phyloP scores from a whole-genome alignment of 345 rosid species.

The Gossypium bickii region DNA sequence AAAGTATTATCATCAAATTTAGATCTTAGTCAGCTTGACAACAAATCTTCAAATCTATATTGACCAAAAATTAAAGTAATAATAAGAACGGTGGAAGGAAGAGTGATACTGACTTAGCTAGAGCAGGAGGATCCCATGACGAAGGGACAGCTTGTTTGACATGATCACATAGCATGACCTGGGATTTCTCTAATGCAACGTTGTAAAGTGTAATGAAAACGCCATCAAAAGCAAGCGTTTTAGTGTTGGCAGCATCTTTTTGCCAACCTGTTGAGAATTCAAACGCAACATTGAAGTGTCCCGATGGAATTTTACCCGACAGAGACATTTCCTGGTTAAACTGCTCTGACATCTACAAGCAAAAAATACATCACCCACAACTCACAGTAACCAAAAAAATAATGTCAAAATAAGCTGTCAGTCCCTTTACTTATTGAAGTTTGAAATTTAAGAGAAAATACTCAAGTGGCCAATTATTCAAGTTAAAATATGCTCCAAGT shows the following conservation, averaged over 20 bases:
- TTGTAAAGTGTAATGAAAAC: slow-evolving; percentile 75
- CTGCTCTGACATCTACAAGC: slow-evolving; percentile 65
- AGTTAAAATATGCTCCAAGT: no score
- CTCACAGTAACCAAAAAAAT: not conserved
- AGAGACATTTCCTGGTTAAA: slow-evolving; percentile 66
- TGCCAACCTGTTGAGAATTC: slow-evolving; percentile 60
- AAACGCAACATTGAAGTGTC: slow-evolving; percentile 60
- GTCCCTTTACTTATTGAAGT: no score
- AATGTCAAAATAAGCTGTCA: no score
- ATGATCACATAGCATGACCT: slow-evolving; percentile 60
- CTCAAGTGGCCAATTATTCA: no score
- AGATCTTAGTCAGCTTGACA: not conserved
- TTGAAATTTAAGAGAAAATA: no score
- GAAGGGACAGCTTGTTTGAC: slow-evolving; percentile 83
- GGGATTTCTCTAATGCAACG: slow-evolving; percentile 84
- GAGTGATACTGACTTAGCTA: slow-evolving; percentile 56
- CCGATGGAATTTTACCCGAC: slow-evolving; percentile 69
- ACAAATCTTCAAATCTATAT: not conserved
- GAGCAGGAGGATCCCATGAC: slow-evolving; percentile 87
- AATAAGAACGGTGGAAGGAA: not conserved
- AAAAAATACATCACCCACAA: not conserved
- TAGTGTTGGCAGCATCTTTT: slow-evolving; percentile 64
- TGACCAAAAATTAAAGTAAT: not conserved
- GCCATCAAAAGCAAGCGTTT: slow-evolving; percentile 68
- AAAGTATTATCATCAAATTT: slow-evolving; percentile 1